Evolutionary conservation across 192 early-diverging fungal species (phyloP).

Genomic region (Coemansia reversa): DNA sequence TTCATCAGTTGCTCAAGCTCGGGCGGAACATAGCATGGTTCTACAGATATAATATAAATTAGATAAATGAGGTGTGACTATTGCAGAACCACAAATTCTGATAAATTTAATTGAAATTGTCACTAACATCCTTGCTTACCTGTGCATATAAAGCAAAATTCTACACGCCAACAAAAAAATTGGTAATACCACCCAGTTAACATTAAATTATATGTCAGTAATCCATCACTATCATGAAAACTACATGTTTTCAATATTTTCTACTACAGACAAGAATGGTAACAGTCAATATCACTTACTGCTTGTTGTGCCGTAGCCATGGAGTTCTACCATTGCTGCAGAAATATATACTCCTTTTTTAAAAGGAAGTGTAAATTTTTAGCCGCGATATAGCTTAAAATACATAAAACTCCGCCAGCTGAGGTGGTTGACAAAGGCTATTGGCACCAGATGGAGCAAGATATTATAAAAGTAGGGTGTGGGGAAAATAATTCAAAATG

Average conservation of each 20-base stretch:
- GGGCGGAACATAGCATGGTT: constrained; percentile 38
- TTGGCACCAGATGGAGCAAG: no score
- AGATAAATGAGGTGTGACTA: no score
- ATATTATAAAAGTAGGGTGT: no score
- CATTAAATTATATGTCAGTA: background rate
- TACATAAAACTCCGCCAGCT: no score
- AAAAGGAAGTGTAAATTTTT: no score
- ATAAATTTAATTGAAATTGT: no score
- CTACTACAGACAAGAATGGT: no score
- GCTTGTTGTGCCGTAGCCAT: constrained; percentile 16
- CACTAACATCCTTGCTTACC: constrained; percentile 22
- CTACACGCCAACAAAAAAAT: constrained; percentile 17
- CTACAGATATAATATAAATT: constrained; percentile 21
- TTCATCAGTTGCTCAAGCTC: constrained; percentile 11
- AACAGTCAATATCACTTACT: constrained; percentile 12
- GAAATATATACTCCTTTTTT: background rate
- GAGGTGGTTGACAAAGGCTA: no score
- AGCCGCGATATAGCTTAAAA: no score
- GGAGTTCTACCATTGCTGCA: constrained; percentile 11
- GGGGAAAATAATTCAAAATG: no score
- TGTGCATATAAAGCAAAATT: constrained; percentile 50
- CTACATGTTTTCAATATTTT: background rate
- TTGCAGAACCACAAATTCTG: no score
- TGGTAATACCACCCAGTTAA: constrained; percentile 1
- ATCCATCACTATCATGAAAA: background rate